A percentile compares a stretch with the other conserved stretches of the same genome.
These are phyloP conservation scores for Phytophthora ohioensis DNA, from an alignment of 352 stramenopile species.

Conservation along the genomic window DNA sequence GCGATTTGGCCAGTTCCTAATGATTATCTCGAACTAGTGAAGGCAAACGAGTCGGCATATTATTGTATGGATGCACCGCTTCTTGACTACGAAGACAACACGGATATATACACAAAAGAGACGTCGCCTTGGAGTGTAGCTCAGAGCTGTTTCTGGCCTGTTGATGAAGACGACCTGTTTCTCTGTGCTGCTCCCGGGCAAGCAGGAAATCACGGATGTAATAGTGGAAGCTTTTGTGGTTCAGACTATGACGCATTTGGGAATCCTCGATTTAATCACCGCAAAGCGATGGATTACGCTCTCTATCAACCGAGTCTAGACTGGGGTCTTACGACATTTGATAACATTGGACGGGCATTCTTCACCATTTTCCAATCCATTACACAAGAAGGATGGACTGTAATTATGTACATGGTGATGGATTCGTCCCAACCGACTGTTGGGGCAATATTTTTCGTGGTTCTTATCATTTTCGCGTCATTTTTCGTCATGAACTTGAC, in stretches of 20 bases:
- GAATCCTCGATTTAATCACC: slow-evolving; percentile 66
- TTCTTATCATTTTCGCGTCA: slow-evolving; percentile 90
- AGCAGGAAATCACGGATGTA: slow-evolving; percentile 65
- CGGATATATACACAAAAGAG: slow-evolving; percentile 59
- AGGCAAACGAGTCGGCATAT: slow-evolving; percentile 45
- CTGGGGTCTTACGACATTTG: slow-evolving; percentile 94
- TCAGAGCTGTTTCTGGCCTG: slow-evolving; percentile 93
- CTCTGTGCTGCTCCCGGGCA: slow-evolving; percentile 68
- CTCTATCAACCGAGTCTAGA: slow-evolving; percentile 75
- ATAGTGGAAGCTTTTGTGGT: slow-evolving; percentile 51
- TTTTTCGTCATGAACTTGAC: slow-evolving; percentile 96
- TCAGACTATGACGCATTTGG: slow-evolving; percentile 78
- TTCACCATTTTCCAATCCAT: slow-evolving; percentile 95
- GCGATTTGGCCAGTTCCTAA: slow-evolving; percentile 63
- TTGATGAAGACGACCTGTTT: slow-evolving; percentile 81
- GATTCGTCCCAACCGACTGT: slow-evolving; percentile 65
- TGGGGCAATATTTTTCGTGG: slow-evolving; percentile 88
- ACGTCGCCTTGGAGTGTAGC: slow-evolving; percentile 70
- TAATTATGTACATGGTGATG: slow-evolving; percentile 93
- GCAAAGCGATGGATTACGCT: slow-evolving; percentile 56
- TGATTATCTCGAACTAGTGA: slow-evolving; percentile 55
- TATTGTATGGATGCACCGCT: slow-evolving; percentile 46
- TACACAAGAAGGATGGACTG: slow-evolving; percentile 94
- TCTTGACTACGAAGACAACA: slow-evolving; percentile 65
- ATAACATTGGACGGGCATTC: slow-evolving; percentile 91